These are phyloP conservation scores for Penicillium ochrochloron DNA, from an alignment of 495 filamentous ascomycete genomes.

Conservation along the genomic window DNA sequence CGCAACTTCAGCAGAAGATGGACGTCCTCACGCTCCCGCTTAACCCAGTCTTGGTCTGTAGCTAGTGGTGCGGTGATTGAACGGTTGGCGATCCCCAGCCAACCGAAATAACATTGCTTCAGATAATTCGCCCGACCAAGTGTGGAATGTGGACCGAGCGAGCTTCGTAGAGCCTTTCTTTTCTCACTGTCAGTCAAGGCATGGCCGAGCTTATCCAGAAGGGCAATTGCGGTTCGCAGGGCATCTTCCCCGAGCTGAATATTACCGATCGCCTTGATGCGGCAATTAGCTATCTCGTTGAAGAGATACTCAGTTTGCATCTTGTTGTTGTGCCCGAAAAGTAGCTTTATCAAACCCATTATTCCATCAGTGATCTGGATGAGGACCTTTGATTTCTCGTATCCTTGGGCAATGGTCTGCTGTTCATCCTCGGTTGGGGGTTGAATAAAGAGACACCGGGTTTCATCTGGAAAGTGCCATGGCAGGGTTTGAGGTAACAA, in stretches of 20 bases:
- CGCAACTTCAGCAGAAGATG: conserved; percentile 1
- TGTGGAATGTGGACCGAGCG: not conserved
- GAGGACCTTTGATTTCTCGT: not conserved
- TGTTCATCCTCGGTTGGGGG: conserved; percentile 3
- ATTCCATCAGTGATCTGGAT: not conserved
- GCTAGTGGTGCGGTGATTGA: not conserved
- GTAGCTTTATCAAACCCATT: not conserved
- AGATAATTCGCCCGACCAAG: not conserved
- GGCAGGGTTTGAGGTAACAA: not conserved
- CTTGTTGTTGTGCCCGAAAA: not conserved
- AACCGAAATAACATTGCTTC: not conserved
- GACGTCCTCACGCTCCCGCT: not conserved
- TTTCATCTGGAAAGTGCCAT: not conserved
- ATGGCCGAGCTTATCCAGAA: not conserved
- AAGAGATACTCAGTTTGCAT: not conserved
- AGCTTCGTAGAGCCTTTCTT: not conserved
- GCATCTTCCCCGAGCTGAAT: not conserved
- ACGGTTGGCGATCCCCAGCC: not conserved
- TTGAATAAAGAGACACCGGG: conserved; percentile 10
- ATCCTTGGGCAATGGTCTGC: not conserved
- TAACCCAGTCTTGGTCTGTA: not conserved
- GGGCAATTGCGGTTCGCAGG: not conserved
- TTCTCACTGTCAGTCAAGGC: not conserved
- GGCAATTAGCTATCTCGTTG: not conserved
- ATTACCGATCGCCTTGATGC: not conserved